Base-by-base conservation (phyloP, 306 rosid species). In the Trifolium subterraneum region DNA sequence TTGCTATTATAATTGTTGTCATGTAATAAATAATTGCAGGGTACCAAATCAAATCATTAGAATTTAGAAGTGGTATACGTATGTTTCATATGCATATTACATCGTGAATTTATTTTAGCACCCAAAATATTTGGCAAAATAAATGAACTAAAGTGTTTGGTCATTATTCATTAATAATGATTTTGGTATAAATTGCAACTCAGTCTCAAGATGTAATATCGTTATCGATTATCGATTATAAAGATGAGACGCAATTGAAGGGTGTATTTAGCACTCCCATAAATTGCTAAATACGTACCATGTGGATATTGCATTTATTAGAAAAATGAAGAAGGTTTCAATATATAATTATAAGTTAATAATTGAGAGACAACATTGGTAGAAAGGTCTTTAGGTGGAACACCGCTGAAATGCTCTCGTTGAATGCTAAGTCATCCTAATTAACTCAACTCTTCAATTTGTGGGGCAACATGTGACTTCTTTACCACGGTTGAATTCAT, bases 241-340 rank as follows among this genome's bases (percentile, higher is more conserved):
- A 90, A 54, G 65, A 83, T 73, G 80, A 81, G 82, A 64, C 72
- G 58, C 78, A 80, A 76, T 85, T 70, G 72, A 68, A 78, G 77
- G 74, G 39, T 64, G 68, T 77, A 70, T 25, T 73, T 75, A 77
- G 77, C 72, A 38, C 82, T 69, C 11, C 50, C 81, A 75, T 80
- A 72, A 79, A 79, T 78, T 82, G 78, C 64, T 76, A 72, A 80
- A 59, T 64, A 61, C 58, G 66, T 72, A 48, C 73, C 20, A 31
- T 9, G 23, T 51, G 31, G 15, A 55, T 54, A 79, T 74, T 74
- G 86, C 88, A 86, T 88, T 89, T 86, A 88, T 84, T 84, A 70
- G 52, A 11, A 7, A 65, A 63, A 69, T 20, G 68, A 44, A 79
- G 63, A 63, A 71, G 16, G 33, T 55, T 54, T 52, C 60, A 15